phyloP scores from a whole-genome alignment of 176 grass and related monocot genomes.

The Tillandsia leiboldiana region DNA sequence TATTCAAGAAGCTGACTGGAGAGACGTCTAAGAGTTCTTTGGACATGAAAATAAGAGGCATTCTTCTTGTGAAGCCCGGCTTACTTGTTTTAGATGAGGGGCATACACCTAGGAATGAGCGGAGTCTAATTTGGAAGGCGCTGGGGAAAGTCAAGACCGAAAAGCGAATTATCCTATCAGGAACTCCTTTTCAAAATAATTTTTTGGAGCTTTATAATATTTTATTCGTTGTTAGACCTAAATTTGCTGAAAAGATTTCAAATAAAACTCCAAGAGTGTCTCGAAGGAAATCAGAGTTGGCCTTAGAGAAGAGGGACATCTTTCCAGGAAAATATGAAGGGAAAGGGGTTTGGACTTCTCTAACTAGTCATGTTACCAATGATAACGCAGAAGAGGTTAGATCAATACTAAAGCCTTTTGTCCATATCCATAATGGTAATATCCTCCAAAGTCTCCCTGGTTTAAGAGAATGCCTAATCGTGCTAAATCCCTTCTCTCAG shows the following conservation, averaged over 20 bases:
- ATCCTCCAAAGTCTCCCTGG: slow-evolving; percentile 68
- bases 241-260: slow-evolving; percentile 39
- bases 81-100: slow-evolving; percentile 78
- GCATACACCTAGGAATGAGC: slow-evolving; percentile 66
- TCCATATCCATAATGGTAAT: slow-evolving; percentile 60
- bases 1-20: slow-evolving; percentile 41
- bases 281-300: background rate
- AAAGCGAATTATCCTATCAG: slow-evolving; percentile 62
- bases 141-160: slow-evolving; percentile 37
- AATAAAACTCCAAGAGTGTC: slow-evolving; percentile 1
- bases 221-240: slow-evolving; percentile 49
- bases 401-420: slow-evolving; percentile 37
- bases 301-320: slow-evolving; percentile 1
- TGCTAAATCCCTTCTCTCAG: slow-evolving; percentile 44
- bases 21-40: slow-evolving; percentile 14
- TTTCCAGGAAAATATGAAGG: slow-evolving; percentile 19
- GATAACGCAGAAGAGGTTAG: slow-evolving; percentile 35
- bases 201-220: slow-evolving; percentile 67
- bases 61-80: slow-evolving; percentile 45
- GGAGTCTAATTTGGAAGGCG: slow-evolving; percentile 42
- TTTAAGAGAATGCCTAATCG: slow-evolving; percentile 56
- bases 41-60: slow-evolving; percentile 13
- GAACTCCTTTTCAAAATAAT: slow-evolving; percentile 81
- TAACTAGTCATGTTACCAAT: slow-evolving; percentile 42
- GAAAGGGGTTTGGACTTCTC: slow-evolving; percentile 44